phyloP scores from a whole-genome alignment of 2,329 filamentous ascomycete species.

The Phialophora chinensis region DNA sequence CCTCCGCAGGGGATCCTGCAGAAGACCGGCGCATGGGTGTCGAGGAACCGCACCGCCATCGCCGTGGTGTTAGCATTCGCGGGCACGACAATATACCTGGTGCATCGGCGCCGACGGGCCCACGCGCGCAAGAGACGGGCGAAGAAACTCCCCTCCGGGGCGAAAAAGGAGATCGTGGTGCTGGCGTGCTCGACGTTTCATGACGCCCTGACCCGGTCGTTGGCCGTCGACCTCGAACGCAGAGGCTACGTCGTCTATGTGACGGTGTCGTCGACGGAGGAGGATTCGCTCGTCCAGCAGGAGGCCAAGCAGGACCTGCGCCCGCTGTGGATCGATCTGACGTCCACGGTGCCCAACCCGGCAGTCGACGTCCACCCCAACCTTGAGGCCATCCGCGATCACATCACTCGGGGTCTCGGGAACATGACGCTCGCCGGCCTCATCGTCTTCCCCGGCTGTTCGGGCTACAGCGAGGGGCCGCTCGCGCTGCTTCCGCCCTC shows the following conservation, averaged over 20 bases:
- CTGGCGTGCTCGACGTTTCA: constrained; percentile 81
- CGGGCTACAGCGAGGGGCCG: constrained; percentile 79
- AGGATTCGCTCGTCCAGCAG: constrained; percentile 75
- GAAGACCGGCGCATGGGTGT: constrained; percentile 72
- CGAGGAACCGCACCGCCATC: constrained; percentile 73
- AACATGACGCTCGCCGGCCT: constrained; percentile 71
- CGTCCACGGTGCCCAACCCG: constrained; percentile 56
- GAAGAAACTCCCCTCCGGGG: constrained; percentile 78
- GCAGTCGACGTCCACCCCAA: constrained; percentile 39
- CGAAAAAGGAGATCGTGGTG: constrained; percentile 83
- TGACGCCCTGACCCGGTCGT: constrained; percentile 80
- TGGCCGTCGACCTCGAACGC: constrained; percentile 85
- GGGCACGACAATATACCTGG: constrained; percentile 66
- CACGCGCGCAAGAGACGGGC: constrained; percentile 72
- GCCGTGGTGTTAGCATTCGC: constrained; percentile 73
- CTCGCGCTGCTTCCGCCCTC: constrained; percentile 85
- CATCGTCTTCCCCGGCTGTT: constrained; percentile 77
- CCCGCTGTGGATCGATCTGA: constrained; percentile 80
- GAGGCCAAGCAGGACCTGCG: constrained; percentile 82
- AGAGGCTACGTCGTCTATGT: constrained; percentile 93
- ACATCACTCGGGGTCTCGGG: constrained; percentile 29
- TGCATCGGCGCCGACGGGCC: constrained; percentile 66
- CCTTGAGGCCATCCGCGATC: constrained; percentile 39
- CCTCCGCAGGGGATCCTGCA: constrained; percentile 56
- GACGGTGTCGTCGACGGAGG: constrained; percentile 82